Base-by-base conservation (phyloP, 352 stramenopile species). In the Phytopythium mirpurense region DNA sequence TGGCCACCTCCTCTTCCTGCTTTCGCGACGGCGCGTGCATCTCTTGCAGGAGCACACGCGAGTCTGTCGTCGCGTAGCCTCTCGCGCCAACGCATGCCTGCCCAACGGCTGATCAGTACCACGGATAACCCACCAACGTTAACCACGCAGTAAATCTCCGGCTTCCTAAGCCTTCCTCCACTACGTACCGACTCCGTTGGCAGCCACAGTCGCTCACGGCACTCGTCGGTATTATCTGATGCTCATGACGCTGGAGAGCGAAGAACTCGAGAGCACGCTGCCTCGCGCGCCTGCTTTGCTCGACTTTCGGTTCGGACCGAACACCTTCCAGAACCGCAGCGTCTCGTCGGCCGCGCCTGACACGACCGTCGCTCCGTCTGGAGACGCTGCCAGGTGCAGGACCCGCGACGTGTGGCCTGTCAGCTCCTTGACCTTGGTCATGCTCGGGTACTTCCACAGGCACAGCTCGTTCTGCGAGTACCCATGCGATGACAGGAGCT, bases 281-380 rank as follows among this genome's bases (percentile, higher is more conserved):
- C 67, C 73, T 16, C 59, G 68, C 18, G 74, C 83, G 27, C 71
- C 74, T 24, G 69, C 65, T 55, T 90, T 92, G 32, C 67, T 76
- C 23, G 69, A 67, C 57, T 92, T 92, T 51, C 86, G 68, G 72
- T 87, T 88, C 18, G 83, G 72, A 44, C 87, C 96, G 68, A 99
- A 99, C 7, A 99, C 85, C 58, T 99, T 97, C 97, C 97, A 99
- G 82, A 99, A 99, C 34, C 96, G 86, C 50, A 99, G 73, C 5
- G 97, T 99, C 79, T 99, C 97, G 63, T 99, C 97, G 2, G 93
- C 96, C 12, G 96, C 96, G 7, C 93, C 97, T 1, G 97, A 99
- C 16, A 98, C 93, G 29, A 99, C 96, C n/a, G 92, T 98, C 16
- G 83, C 76, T 51, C 96, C 96, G 72, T 99, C 96, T 19, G 97